phyloP scores from a whole-genome alignment of 805 yeast genomes.

The Metschnikowia continentalis region DNA sequence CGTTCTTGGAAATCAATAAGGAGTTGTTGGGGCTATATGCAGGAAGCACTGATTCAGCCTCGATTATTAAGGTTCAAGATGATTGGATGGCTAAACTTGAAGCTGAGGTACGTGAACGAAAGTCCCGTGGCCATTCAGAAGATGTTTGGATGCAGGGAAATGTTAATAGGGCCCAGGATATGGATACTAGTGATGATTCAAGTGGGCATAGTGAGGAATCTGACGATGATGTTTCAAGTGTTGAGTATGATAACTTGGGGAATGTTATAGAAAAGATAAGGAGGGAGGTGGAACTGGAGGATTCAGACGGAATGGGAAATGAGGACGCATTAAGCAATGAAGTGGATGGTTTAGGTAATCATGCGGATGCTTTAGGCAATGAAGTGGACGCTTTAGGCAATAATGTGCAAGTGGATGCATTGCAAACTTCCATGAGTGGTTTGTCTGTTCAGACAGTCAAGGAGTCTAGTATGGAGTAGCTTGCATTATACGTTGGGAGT shows the following conservation, averaged over 20 bases:
- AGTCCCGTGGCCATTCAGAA: conserved; percentile 45
- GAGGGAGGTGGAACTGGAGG: background rate
- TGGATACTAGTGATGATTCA: background rate
- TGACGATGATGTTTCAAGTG: conserved; percentile 13
- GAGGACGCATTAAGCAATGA: background rate
- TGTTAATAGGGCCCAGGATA: conserved; percentile 47
- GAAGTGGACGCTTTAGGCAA: no score
- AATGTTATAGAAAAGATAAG: conserved; percentile 12
- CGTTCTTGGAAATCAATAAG: conserved; percentile 75
- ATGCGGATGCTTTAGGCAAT: background rate
- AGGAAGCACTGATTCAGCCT: conserved; percentile 73
- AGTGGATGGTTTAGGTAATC: background rate
- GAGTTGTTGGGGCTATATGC: conserved; percentile 74
- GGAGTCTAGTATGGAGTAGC: no score
- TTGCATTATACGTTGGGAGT: no score
- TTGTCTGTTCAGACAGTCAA: no score
- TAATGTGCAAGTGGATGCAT: no score
- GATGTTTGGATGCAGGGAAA: conserved; percentile 81
- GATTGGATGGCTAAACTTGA: conserved; percentile 69
- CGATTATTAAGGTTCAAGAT: conserved; percentile 68
- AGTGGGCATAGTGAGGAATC: conserved; percentile 8
- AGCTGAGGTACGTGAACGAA: conserved; percentile 59
- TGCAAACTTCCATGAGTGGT: no score
- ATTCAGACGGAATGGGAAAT: no score
- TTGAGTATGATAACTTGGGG: conserved; percentile 17